A percentile compares a stretch with the other conserved stretches of the same genome.
Evolutionary conservation across 2,329 filamentous ascomycete genomes (phyloP).

Genomic region (Diaporthe caulivora): DNA sequence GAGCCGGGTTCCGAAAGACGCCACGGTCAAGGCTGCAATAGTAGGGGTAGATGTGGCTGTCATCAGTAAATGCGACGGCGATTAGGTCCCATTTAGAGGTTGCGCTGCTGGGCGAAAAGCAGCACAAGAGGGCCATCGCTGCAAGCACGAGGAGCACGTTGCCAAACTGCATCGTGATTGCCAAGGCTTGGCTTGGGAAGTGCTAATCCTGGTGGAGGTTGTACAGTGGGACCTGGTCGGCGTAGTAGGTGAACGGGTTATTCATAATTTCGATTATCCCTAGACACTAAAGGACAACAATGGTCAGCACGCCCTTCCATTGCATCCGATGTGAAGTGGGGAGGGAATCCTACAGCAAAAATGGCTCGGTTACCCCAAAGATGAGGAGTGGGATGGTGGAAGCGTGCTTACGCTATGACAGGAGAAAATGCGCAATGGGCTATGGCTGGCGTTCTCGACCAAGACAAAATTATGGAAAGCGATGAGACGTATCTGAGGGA

Average conservation of each 20-base stretch:
- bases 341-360: constrained; percentile 7
- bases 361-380: constrained; percentile 24
- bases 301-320: background rate
- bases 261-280: constrained; percentile 41
- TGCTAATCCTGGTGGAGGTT: constrained; percentile 33
- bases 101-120: constrained; percentile 45
- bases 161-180: constrained; percentile 46
- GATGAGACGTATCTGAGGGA: background rate
- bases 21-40: constrained; percentile 47
- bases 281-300: constrained; percentile 28
- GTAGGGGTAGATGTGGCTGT: constrained; percentile 50
- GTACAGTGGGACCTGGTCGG: constrained; percentile 44
- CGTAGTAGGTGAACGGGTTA: constrained; percentile 47
- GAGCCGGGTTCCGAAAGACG: constrained; percentile 42
- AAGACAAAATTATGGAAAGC: background rate
- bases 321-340: too few species aligned
- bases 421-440: background rate
- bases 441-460: background rate
- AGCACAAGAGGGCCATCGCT: constrained; percentile 46
- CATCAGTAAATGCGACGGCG: constrained; percentile 49
- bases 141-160: constrained; percentile 50
- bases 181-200: constrained; percentile 42
- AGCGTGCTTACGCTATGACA: constrained; percentile 26
- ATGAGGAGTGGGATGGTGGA: constrained; percentile 26
- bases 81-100: constrained; percentile 46